Percentiles rank a stretch among this genome's conserved stretches.
Conservation (phyloP, 2,329 filamentous ascomycete species). For the Lachnellula subtilissima region DNA sequence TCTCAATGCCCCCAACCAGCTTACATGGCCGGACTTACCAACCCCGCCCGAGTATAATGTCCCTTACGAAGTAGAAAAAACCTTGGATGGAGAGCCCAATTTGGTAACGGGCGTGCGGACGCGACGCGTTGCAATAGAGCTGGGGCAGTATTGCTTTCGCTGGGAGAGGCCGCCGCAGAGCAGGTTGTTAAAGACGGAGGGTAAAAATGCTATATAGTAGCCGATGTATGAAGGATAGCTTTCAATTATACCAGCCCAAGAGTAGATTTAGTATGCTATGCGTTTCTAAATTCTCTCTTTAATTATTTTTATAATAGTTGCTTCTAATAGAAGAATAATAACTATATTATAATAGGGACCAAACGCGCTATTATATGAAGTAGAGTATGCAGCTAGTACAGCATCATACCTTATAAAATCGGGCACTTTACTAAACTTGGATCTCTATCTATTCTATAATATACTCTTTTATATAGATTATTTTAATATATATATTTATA, state of each 20-base stretch:
- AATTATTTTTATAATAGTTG: too few relatives aligned
- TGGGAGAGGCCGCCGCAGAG: constrained; percentile 9
- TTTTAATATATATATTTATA: too few relatives aligned
- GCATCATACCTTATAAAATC: too few relatives aligned
- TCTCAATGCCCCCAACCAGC: constrained; percentile 10
- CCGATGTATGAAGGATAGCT: constrained; percentile 3
- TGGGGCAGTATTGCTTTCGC: constrained; percentile 12
- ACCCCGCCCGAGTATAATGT: constrained; percentile 8
- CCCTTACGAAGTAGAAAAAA: constrained; percentile 7
- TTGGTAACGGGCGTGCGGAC: constrained; percentile 7
- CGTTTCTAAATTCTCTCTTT: too few relatives aligned
- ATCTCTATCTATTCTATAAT: too few relatives aligned
- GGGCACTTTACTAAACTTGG: too few relatives aligned
- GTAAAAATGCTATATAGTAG: constrained; percentile 7
- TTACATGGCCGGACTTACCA: constrained; percentile 14
- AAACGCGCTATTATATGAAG: too few relatives aligned
- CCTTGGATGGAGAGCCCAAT: constrained; percentile 9
- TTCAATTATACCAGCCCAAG: constrained; percentile 2
- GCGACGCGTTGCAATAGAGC: constrained; percentile 9
- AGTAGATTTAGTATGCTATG: too few relatives aligned
- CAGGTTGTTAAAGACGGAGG: constrained; percentile 6
- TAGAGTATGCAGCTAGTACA: too few relatives aligned
- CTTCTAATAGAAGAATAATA: too few relatives aligned
- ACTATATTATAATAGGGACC: too few relatives aligned
- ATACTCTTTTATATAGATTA: too few relatives aligned